These are phyloP conservation scores for Tinospora cordifolia DNA, from an alignment of 164 flowering plant genomes.

Conservation along the genomic window DNA sequence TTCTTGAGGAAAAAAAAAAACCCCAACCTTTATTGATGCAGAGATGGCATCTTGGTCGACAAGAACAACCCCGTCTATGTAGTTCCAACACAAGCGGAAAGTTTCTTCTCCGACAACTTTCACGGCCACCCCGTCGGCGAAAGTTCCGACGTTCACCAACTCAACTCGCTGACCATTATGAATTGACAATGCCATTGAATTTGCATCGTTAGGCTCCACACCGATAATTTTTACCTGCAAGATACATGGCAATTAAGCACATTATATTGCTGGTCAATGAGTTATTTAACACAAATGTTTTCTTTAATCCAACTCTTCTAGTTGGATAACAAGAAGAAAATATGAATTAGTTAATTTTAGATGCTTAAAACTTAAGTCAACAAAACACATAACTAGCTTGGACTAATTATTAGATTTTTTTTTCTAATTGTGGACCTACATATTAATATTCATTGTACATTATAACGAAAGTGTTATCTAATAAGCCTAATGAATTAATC, in stretches of 20 bases:
- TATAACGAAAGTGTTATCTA: too few species aligned
- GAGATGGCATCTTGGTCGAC: slow-evolving; percentile 96
- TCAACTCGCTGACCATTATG: slow-evolving; percentile 76
- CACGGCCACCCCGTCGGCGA: slow-evolving; percentile 99
- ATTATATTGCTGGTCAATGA: neutral
- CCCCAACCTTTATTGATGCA: slow-evolving; percentile 97
- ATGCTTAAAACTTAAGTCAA: too few species aligned
- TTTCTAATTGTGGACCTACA: too few species aligned
- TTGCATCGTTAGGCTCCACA: slow-evolving; percentile 96
- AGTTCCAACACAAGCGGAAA: slow-evolving; percentile 74
- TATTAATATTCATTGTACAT: too few species aligned
- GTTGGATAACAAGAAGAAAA: too few species aligned
- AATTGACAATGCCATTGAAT: slow-evolving; percentile 95
- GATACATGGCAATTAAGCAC: neutral
- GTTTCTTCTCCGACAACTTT: slow-evolving; percentile 95
- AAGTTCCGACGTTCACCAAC: slow-evolving; percentile 90
- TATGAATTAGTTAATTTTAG: too few species aligned
- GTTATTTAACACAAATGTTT: neutral
- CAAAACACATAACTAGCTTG: too few species aligned
- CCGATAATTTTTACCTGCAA: slow-evolving; percentile 85
- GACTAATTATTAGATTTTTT: too few species aligned
- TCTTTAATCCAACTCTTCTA: too few species aligned
- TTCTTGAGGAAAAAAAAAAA: too few species aligned
- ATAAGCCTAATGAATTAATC: too few species aligned
- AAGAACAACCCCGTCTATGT: slow-evolving; percentile 94